phyloP scores from a whole-genome alignment of 2,329 filamentous ascomycete genomes.

The Calonectria montana region DNA sequence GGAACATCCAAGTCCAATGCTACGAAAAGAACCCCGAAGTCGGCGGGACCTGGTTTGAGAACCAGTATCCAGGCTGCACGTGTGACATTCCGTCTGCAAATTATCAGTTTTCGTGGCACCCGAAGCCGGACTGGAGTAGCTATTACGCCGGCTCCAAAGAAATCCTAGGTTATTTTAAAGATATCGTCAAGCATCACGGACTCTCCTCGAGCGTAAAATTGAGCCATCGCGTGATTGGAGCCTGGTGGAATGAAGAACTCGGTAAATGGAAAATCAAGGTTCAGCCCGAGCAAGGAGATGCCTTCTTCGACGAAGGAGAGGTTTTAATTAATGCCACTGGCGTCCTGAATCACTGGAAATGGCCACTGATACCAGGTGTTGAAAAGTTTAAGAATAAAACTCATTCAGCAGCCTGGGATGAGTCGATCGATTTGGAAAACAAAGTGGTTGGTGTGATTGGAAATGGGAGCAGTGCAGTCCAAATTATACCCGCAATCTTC shows the following conservation, averaged over 20 bases:
- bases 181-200: not conserved
- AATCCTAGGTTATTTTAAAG: not conserved
- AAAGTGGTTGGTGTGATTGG: not conserved
- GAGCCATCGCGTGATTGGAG: not conserved
- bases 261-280: not conserved
- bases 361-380: slow-evolving; percentile 63
- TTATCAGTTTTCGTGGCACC: slow-evolving; percentile 1
- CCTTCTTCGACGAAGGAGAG: slow-evolving; percentile 29
- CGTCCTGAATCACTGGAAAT: slow-evolving; percentile 41
- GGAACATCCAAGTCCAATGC: not conserved
- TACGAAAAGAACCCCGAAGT: slow-evolving; percentile 14
- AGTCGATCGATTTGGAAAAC: not conserved
- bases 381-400: slow-evolving; percentile 60
- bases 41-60: slow-evolving; percentile 8
- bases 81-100: not conserved
- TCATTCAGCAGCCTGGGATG: slow-evolving; percentile 54
- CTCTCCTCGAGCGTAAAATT: not conserved
- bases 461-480: not conserved
- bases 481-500: not conserved
- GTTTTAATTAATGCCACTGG: slow-evolving; percentile 34
- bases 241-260: slow-evolving; percentile 2
- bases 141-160: not conserved
- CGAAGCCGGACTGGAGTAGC: not conserved
- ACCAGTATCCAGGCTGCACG: slow-evolving; percentile 7
- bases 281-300: slow-evolving; percentile 1